phyloP scores from a whole-genome alignment of 2,329 filamentous ascomycete genomes.

The Thelonectria olida region DNA sequence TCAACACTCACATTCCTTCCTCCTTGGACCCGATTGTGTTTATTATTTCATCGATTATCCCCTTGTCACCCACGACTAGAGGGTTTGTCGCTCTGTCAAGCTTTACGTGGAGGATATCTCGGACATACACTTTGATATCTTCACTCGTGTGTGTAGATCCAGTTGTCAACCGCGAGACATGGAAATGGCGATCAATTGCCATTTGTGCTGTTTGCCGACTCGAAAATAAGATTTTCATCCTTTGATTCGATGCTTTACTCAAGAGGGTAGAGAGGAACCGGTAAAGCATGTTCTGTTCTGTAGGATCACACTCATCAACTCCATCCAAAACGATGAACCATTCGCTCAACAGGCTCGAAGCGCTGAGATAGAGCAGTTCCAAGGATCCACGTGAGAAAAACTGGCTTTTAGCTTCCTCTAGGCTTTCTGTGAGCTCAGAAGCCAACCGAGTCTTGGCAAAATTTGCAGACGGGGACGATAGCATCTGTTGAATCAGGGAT shows the following conservation, averaged over 20 bases:
- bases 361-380: not conserved
- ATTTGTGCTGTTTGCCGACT: conserved; percentile 2
- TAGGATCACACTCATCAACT: conserved; percentile 13
- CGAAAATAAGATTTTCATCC: conserved; percentile 10
- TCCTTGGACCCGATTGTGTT: conserved; percentile 8
- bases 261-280: not conserved
- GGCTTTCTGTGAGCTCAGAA: not conserved
- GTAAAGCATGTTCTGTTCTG: not conserved
- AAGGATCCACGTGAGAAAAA: not conserved
- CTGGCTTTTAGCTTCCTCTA: not conserved
- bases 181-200: not conserved
- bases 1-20: conserved; percentile 21
- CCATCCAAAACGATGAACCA: conserved; percentile 20
- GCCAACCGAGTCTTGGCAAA: not conserved
- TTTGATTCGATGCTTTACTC: not conserved
- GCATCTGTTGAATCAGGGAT: conserved; percentile 1
- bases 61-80: not conserved
- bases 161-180: not conserved
- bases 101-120: conserved; percentile 10
- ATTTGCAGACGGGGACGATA: not conserved
- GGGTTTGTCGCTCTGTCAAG: not conserved
- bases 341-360: not conserved
- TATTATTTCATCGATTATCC: conserved; percentile 5
- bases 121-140: conserved; percentile 13
- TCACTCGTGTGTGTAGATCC: not conserved